Evolutionary conservation across 225 moss, liverwort and hornwort species (phyloP).

Genomic region (Polytrichum commune): DNA sequence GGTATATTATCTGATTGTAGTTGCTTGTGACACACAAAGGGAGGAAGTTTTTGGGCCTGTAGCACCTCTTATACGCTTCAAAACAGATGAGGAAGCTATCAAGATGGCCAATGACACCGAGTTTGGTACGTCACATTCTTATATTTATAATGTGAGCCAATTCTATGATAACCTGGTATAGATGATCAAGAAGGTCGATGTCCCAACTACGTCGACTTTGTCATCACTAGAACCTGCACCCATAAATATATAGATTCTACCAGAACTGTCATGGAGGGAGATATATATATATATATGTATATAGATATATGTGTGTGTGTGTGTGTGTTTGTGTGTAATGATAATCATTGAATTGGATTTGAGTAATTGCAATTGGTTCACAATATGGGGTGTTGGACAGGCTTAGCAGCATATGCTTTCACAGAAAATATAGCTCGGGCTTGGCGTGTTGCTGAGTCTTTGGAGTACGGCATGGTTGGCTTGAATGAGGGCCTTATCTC

Average conservation of each 20-base stretch:
- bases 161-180: no score
- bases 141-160: no score
- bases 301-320: no score
- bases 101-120: slow-evolving; percentile 90
- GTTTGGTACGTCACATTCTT: slow-evolving; percentile 43
- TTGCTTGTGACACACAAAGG: slow-evolving; percentile 27
- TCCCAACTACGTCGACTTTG: no score
- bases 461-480: slow-evolving; percentile 98
- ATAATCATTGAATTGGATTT: no score
- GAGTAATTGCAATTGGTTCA: neutral
- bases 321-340: no score
- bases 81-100: slow-evolving; percentile 78
- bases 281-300: no score
- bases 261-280: no score
- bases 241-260: no score
- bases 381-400: slow-evolving; percentile 30
- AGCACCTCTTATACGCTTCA: slow-evolving; percentile 92
- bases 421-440: slow-evolving; percentile 88
- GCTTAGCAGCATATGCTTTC: slow-evolving; percentile 89
- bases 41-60: slow-evolving; percentile 99
- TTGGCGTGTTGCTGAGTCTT: slow-evolving; percentile 94
- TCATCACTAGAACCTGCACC: no score
- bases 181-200: no score
- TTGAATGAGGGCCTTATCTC: slow-evolving; percentile 92
- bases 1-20: neutral